Evolutionary conservation across 768 basidiomycete genomes (phyloP), one percentile per base, ranked within the genome.

Genomic region (Rhodosporidiobolus odoratus): DNA sequence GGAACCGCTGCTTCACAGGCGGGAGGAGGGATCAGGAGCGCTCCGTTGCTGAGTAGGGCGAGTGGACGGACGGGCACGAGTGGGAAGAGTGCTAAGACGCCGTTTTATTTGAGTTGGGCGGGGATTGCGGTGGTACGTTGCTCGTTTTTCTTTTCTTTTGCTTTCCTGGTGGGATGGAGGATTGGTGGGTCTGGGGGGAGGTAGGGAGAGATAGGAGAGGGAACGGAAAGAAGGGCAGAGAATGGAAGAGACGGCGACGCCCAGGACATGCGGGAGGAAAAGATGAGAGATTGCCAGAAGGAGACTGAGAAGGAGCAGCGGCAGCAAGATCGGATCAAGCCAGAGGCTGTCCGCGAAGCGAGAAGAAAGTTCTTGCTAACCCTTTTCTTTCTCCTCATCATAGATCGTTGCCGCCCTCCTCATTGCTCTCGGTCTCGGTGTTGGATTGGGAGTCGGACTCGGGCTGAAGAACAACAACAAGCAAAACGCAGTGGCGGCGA

Each of bases 361-460:
- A n/a, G n/a, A n/a, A n/a, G n/a, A n/a, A n/a, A n/a, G n/a, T n/a
- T n/a, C n/a, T n/a, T n/a, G n/a, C n/a, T n/a, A n/a, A n/a, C n/a
- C 43, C 43, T 45, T 25, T 13, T 15, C 48, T 25, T 50, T 13
- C 48, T 50, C 48, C 21, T 25, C 48, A 12, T 45, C 52, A 34
- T 40, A 58, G 57, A 23, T 58, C 57, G 41, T 58, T 27, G 57
- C 56, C 37, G 56, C 35, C 37, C 56, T 57, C 35, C 56, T 57
- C 56, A 57, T 62, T 25, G 45, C 45, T 21, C 62, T 72, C 0
- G 71, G 62, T 10, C n/a, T 72, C 0, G 71, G 71, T 10, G 66
- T 72, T 5, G 71, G 71, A 0, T 32, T 72, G 7, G 71, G 71
- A 0, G 71, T 72, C 4, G 71, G 71, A 21, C 43, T 72, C 10